Evolutionary conservation across 345 rosid genomes (phyloP).

Genomic region (Nasturtium officinale): DNA sequence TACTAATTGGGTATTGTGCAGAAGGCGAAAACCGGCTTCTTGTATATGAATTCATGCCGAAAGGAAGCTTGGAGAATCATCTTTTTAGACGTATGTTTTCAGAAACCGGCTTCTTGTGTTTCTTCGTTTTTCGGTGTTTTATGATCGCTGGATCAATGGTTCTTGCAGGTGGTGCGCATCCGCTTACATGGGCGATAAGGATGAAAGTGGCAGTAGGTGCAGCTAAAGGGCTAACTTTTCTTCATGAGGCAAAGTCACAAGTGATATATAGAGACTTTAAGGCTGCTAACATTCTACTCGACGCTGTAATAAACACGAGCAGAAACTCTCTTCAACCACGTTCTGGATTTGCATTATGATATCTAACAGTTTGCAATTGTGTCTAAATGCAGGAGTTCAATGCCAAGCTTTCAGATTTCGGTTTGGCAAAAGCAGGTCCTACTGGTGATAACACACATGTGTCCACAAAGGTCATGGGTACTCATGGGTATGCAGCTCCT

Average conservation of each 20-base stretch:
- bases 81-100: slow-evolving; percentile 45
- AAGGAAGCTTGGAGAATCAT: slow-evolving; percentile 98
- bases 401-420: slow-evolving; percentile 95
- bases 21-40: slow-evolving; percentile 85
- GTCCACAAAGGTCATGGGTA: slow-evolving; percentile 92
- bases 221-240: slow-evolving; percentile 89
- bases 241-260: slow-evolving; percentile 92
- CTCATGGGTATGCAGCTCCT: slow-evolving; percentile 97
- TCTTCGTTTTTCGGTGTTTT: neutral
- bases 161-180: slow-evolving; percentile 81
- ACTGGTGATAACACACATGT: slow-evolving; percentile 97
- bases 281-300: slow-evolving; percentile 93
- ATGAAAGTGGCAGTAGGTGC: slow-evolving; percentile 96
- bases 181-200: slow-evolving; percentile 90
- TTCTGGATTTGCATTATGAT: neutral
- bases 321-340: slow-evolving; percentile 17
- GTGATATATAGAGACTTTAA: slow-evolving; percentile 96
- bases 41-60: slow-evolving; percentile 95
- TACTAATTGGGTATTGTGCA: slow-evolving; percentile 77
- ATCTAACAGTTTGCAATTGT: neutral
- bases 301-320: slow-evolving; percentile 56
- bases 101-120: neutral
- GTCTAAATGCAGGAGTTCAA: slow-evolving; percentile 66
- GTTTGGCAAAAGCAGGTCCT: slow-evolving; percentile 99
- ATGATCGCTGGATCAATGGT: slow-evolving; percentile 3